A percentile compares a stretch with the other conserved stretches of the same genome.
phyloP scores from a whole-genome alignment of 2,329 filamentous ascomycete genomes.

The Cladosporium halotolerans region DNA sequence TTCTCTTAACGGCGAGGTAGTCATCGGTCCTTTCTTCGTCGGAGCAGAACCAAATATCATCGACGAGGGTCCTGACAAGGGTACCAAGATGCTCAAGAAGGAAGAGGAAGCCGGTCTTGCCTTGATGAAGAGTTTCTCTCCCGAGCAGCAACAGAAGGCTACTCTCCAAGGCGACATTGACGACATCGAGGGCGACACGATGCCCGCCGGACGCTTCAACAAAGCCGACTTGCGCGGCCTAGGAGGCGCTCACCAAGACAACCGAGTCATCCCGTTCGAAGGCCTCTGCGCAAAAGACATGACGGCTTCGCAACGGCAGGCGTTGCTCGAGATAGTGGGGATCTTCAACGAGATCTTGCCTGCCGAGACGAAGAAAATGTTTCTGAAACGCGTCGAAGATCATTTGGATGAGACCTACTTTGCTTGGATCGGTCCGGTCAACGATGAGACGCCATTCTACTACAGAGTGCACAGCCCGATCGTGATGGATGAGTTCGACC shows the following conservation, averaged over 20 bases:
- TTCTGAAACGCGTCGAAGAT: constrained; percentile 48
- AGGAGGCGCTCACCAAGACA: constrained; percentile 71
- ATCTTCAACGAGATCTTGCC: constrained; percentile 66
- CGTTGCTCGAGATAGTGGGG: constrained; percentile 51
- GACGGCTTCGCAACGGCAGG: constrained; percentile 41
- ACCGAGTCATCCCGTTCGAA: constrained; percentile 64
- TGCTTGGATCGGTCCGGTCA: constrained; percentile 66
- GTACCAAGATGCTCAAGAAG: constrained; percentile 57
- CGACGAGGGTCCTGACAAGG: constrained; percentile 55
- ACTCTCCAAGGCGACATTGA: constrained; percentile 50
- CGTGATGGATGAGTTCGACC: constrained; percentile 68
- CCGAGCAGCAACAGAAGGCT: constrained; percentile 43
- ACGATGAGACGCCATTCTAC: constrained; percentile 64
- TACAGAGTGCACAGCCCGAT: constrained; percentile 71
- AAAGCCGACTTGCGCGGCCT: constrained; percentile 71
- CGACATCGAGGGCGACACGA: constrained; percentile 50
- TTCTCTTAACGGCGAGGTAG: constrained; percentile 56
- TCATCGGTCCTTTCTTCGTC: constrained; percentile 68
- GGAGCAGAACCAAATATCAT: constrained; percentile 73
- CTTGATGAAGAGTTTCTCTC: constrained; percentile 59
- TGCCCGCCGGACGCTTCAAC: constrained; percentile 63
- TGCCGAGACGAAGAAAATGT: constrained; percentile 44
- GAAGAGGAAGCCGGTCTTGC: constrained; percentile 58
- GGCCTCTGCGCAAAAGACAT: constrained; percentile 54
- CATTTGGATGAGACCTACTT: constrained; percentile 66